These are phyloP conservation scores for Metarhizium sp. DNA, from an alignment of 2,329 filamentous ascomycete species.

Conservation along the genomic window DNA sequence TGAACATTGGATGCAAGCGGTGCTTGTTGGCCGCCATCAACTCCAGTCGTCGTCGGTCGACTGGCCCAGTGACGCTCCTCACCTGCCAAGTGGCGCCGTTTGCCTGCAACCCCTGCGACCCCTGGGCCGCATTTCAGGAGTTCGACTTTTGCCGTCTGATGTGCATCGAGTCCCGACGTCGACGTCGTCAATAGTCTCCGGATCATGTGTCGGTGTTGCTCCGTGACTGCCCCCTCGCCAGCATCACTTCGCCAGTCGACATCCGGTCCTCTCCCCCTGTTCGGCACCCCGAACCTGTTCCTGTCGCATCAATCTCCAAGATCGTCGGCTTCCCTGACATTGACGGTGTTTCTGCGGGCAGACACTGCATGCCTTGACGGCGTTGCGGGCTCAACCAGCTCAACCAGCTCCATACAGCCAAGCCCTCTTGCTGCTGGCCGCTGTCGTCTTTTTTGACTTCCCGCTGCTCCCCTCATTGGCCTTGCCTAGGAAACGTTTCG, in stretches of 20 bases:
- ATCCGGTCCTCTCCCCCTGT: neutral
- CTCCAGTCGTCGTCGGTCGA: neutral
- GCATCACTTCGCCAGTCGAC: neutral
- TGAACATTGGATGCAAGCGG: no score
- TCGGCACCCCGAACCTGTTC: neutral
- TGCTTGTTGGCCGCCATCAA: neutral
- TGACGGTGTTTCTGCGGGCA: constrained; percentile 1
- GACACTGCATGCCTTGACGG: neutral
- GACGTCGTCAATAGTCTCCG: constrained; percentile 12
- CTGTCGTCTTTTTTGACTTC: neutral
- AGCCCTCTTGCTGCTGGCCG: constrained; percentile 6
- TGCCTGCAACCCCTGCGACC: neutral
- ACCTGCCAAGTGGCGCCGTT: neutral
- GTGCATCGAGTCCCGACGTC: constrained; percentile 6
- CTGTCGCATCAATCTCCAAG: constrained; percentile 3
- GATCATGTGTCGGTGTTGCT: constrained; percentile 28
- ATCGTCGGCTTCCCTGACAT: constrained; percentile 4
- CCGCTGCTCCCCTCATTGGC: neutral
- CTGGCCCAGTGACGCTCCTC: neutral
- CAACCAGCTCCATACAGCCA: neutral
- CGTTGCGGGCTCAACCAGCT: neutral
- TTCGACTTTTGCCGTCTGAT: neutral
- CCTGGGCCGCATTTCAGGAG: neutral
- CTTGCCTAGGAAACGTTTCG: neutral
- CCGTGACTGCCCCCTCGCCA: constrained; percentile 4